Conservation (phyloP, 2,329 filamentous ascomycete genomes). For the Penicillium sp. region DNA sequence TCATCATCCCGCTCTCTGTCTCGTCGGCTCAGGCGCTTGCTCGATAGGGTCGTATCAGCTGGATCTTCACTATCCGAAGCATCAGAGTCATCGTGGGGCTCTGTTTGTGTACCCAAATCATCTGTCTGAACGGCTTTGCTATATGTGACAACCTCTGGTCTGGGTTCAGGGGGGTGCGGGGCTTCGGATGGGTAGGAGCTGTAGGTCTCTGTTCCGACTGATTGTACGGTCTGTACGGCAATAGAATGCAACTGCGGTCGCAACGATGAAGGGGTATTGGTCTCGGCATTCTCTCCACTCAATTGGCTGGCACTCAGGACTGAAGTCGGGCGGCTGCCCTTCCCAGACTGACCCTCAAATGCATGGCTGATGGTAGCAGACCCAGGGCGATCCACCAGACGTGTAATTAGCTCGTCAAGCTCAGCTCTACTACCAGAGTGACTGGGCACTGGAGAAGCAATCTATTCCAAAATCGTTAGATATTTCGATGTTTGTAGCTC, state of each 20-base stretch:
- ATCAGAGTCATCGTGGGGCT: conserved; percentile 55
- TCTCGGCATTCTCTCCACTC: conserved; percentile 64
- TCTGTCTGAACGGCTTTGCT: conserved; percentile 95
- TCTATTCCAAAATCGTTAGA: conserved; percentile 41
- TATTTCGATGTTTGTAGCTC: conserved; percentile 3
- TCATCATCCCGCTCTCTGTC: conserved; percentile 86
- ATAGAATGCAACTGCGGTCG: conserved; percentile 46
- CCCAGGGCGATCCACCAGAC: conserved; percentile 72
- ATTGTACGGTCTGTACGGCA: conserved; percentile 68
- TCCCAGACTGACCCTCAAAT: conserved; percentile 45
- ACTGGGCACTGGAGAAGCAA: conserved; percentile 69
- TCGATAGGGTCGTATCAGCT: conserved; percentile 53
- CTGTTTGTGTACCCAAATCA: conserved; percentile 62
- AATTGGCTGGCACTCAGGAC: conserved; percentile 79
- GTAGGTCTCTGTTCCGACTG: conserved; percentile 67
- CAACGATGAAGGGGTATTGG: conserved; percentile 36
- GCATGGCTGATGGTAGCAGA: conserved; percentile 63
- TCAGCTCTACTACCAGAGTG: conserved; percentile 66
- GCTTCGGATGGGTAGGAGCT: conserved; percentile 76
- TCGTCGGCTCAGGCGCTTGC: conserved; percentile 74
- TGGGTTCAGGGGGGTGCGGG: conserved; percentile 54
- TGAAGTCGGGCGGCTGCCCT: conserved; percentile 78
- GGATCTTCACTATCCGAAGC: conserved; percentile 64
- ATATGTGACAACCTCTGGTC: conserved; percentile 84
- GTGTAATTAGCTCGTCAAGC: conserved; percentile 82